Base-by-base conservation (phyloP, 2,329 filamentous ascomycete genomes). In the Sclerotinia subarctica region DNA sequence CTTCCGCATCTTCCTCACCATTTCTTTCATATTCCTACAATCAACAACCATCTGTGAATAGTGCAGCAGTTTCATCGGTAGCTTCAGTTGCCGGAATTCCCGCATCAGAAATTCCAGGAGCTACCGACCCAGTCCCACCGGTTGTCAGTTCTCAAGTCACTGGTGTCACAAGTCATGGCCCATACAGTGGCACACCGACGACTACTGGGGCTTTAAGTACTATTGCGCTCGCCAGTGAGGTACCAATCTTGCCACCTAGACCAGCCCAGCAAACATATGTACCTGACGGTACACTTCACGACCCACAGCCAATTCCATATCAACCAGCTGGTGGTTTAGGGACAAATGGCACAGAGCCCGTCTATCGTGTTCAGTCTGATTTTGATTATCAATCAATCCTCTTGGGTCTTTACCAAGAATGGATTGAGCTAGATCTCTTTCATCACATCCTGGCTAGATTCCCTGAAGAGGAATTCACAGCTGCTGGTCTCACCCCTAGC, bases 401-500 rank as follows among this genome's bases (percentile, higher is more conserved):
- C 0, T 82, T 95, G 17, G 90, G 85, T 17, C 81, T 94, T 0
- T 94, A 94, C 76, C 90, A 93, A 74, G 92, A 95, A 78, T 95
- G 87, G 85, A 93, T 94, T 66, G 91, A 95, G 79, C 83, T 95
- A 1, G 92, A 95, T 76, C 83, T 93, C 19, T 95, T 95, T 84
- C 88, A 91, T 78, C 88, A 90, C 76, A 91, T 90, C 19, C 83
- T 95, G 3, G 86, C 85, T 0, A 85, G 82, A 0, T 95, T 92
- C 78, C 87, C 86, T 1, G 85, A 82, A 0, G 82, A 86, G 44
- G 90, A 95, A 21, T 95, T 94, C 72, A 81, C 86, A 8, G 85
- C 82, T 1, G 88, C 85, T 35, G 90, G 91, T 2, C 80, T 96
- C 19, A 88, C 81, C 8, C 82, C 87, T 15, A 86, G 91, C 74